These are phyloP conservation scores for Boeremia exigua DNA, from an alignment of 2,329 filamentous ascomycete species.

Conservation along the genomic window DNA sequence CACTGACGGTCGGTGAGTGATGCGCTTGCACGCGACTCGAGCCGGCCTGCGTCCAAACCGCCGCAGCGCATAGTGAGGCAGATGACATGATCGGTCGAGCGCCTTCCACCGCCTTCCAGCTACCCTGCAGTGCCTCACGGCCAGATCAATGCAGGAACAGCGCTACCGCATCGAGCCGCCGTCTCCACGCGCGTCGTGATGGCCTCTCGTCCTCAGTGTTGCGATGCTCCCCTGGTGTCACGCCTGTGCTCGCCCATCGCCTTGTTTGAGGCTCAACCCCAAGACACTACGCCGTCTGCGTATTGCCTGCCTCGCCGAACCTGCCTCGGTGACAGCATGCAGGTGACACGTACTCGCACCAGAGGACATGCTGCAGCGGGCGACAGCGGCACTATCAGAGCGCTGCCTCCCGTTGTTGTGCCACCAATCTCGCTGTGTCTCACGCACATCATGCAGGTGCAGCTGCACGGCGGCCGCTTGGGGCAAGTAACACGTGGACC, in stretches of 20 bases:
- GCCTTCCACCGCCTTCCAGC: constrained; percentile 17
- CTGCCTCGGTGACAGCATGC: constrained; percentile 21
- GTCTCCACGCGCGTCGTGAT: background rate
- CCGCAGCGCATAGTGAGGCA: constrained; percentile 9
- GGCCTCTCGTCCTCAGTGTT: background rate
- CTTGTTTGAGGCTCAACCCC: constrained; percentile 3
- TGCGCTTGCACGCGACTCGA: constrained; percentile 15
- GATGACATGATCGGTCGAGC: constrained; percentile 10
- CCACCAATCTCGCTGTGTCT: constrained; percentile 14
- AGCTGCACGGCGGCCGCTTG: constrained; percentile 16
- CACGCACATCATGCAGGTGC: constrained; percentile 8
- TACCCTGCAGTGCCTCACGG: constrained; percentile 6
- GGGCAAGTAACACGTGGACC: constrained; percentile 30
- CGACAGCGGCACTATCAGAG: constrained; percentile 12
- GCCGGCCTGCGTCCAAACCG: constrained; percentile 10
- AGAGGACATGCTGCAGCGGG: constrained; percentile 23
- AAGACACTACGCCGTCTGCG: constrained; percentile 10
- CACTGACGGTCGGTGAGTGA: constrained; percentile 15
- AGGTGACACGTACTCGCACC: constrained; percentile 31
- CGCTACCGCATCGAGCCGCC: background rate
- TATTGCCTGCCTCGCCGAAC: constrained; percentile 24
- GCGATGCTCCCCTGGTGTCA: constrained; percentile 4
- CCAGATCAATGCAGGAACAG: constrained; percentile 15
- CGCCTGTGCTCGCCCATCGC: background rate
- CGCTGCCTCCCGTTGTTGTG: constrained; percentile 9